phyloP scores from a whole-genome alignment of 768 basidiomycete genomes.

The Agrocybe chaxingu region DNA sequence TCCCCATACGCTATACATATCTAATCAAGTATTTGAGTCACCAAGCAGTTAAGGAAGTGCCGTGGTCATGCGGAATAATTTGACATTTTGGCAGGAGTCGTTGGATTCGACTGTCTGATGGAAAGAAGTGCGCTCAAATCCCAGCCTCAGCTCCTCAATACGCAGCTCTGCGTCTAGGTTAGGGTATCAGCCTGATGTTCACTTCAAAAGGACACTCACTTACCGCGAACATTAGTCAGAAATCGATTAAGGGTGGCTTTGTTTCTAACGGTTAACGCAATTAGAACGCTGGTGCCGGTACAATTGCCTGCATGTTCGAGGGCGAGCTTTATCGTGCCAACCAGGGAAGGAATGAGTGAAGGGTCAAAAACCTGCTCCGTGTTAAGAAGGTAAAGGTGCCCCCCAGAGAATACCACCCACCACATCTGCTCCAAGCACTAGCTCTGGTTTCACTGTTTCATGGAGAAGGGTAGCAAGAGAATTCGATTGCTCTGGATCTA shows the following conservation, averaged over 20 bases:
- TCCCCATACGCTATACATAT: too few species aligned
- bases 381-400: not conserved
- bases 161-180: conserved; percentile 10
- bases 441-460: conserved; percentile 43
- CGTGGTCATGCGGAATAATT: conserved; percentile 39
- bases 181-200: not conserved
- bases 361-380: conserved; percentile 64
- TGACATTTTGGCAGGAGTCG: conserved; percentile 34
- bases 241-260: conserved; percentile 48
- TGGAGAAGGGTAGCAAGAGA: conserved; percentile 31
- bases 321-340: conserved; percentile 44
- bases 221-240: conserved; percentile 31
- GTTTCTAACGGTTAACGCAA: conserved; percentile 59
- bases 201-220: not conserved
- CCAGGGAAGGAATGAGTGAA: conserved; percentile 52
- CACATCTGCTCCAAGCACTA: conserved; percentile 74
- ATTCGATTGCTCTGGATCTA: conserved; percentile 26
- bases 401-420: conserved; percentile 20
- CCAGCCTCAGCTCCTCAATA: conserved; percentile 10
- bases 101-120: conserved; percentile 26
- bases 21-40: too few species aligned
- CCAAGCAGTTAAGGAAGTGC: not conserved
- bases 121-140: conserved; percentile 11
- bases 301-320: conserved; percentile 24
- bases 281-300: conserved; percentile 22